Percentiles rank a stretch among this genome's conserved stretches.
Conservation (phyloP, 2,329 filamentous ascomycete genomes). For the Aspergillus calidoustus region DNA sequence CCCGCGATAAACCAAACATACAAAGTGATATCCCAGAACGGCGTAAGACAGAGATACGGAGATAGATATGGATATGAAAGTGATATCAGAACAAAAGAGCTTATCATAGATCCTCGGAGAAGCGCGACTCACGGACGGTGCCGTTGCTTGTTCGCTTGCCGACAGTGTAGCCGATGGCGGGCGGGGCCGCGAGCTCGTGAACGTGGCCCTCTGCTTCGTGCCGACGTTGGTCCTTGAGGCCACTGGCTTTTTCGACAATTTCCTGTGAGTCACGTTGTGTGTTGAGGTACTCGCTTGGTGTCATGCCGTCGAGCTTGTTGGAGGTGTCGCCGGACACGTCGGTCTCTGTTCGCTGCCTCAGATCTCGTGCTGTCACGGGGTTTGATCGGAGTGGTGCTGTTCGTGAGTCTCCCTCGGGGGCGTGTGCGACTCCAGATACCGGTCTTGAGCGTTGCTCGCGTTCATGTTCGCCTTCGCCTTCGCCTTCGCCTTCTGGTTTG, state of each 20-base stretch:
- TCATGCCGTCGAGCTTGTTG: constrained; percentile 22
- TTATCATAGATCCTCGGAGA: constrained; percentile 43
- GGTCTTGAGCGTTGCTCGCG: background rate
- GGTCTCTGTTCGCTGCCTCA: constrained; percentile 22
- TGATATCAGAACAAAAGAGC: background rate
- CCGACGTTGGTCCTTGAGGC: constrained; percentile 27
- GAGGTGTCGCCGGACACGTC: constrained; percentile 23
- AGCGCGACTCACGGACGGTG: constrained; percentile 39
- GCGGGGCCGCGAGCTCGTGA: constrained; percentile 25
- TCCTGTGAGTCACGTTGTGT: constrained; percentile 17
- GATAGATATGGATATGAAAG: background rate
- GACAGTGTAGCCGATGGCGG: constrained; percentile 18
- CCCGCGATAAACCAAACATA: background rate
- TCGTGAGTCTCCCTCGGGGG: constrained; percentile 23
- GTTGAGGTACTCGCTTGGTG: constrained; percentile 22
- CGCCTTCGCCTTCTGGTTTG: background rate
- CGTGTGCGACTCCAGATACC: background rate
- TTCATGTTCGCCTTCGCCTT: background rate
- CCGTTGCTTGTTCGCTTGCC: constrained; percentile 31
- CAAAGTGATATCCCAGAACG: background rate
- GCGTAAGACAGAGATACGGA: background rate
- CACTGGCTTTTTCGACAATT: constrained; percentile 22
- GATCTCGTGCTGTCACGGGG: constrained; percentile 33
- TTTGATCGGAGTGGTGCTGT: constrained; percentile 38
- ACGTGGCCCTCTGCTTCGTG: constrained; percentile 20